Percentiles rank a stretch among this genome's conserved stretches.
phyloP scores from a whole-genome alignment of 1,139 yeast species.

The Schwanniomyces etchellsii region DNA sequence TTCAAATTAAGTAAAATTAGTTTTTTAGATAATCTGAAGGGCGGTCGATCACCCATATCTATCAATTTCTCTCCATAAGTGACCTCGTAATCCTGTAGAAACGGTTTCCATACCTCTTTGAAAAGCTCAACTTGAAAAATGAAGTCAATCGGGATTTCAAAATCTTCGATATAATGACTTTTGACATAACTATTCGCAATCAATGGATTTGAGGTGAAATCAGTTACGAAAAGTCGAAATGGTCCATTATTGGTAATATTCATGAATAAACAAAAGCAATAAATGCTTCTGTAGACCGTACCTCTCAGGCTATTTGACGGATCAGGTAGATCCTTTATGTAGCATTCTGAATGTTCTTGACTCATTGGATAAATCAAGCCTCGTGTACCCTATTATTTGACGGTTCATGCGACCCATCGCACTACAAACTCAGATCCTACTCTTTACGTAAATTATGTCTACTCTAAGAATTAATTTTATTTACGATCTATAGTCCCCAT shows the following conservation, averaged over 20 bases:
- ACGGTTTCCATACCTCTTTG: slow-evolving; percentile 6
- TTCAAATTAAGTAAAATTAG: slow-evolving; percentile 4
- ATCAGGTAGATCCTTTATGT: slow-evolving; percentile 6
- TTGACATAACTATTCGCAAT: slow-evolving; percentile 5
- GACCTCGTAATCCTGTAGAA: slow-evolving; percentile 5
- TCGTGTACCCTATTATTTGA: too few relatives aligned
- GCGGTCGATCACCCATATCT: slow-evolving; percentile 1
- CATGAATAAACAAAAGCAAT: slow-evolving; percentile 6
- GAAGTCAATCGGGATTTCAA: slow-evolving; percentile 5
- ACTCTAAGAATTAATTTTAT: too few relatives aligned
- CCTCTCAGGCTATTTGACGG: slow-evolving; percentile 1
- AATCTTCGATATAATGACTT: slow-evolving; percentile 3
- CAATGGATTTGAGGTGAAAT: slow-evolving; percentile 13
- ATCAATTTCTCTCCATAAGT: slow-evolving; percentile 5
- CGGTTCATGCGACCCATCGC: too few relatives aligned
- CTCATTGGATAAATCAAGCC: too few relatives aligned
- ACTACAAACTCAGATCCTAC: too few relatives aligned
- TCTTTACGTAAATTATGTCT: too few relatives aligned
- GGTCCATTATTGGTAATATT: slow-evolving; percentile 6
- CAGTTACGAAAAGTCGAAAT: slow-evolving; percentile 14
- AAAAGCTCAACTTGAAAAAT: slow-evolving; percentile 10
- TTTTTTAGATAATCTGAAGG: slow-evolving; percentile 5
- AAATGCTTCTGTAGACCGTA: slow-evolving; percentile 4
- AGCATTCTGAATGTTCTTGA: slow-evolving; percentile 1
- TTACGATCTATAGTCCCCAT: slow-evolving; percentile 79